Evolutionary conservation across 768 basidiomycete species (phyloP), one percentile per base, ranked within the genome.

Genomic region (Leccinum subgranulosum): DNA sequence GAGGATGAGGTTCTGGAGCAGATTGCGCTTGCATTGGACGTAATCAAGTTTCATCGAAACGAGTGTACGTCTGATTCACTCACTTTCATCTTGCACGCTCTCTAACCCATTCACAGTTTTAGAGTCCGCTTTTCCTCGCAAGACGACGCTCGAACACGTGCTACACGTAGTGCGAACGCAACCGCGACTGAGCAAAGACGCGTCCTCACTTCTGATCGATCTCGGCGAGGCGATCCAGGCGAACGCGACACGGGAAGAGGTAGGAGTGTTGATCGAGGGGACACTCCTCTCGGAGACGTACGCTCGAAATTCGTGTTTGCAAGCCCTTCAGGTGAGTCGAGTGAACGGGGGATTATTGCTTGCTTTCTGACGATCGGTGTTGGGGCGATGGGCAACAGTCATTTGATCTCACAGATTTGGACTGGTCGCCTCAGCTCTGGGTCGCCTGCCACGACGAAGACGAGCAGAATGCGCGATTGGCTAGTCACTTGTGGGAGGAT

Each of bases 361-460:
- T 2, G 14, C 43, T 6, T 34, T 36, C 14, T 15, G 31, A 33
- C n/a, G n/a, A 15, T 23, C 6, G 7, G 6, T 23, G 31, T 28
- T 23, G 7, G 15, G 15, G 17, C 5, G 28, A 49, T n/a, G 27
- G 17, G 0, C 25, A 8, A 2, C 58, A 98, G 92, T 89, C 94
- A 0, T 88, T 98, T 62, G 97, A 98, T 73, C 72, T 98, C 49
- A 98, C 95, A 0, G 96, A 98, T 49, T 70, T 93, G 36, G 94
- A 97, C 59, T 99, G 94, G 89, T 91, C 89, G 2, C 84, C 90
- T 0, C 86, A 91, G 68, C 72, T 99, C 1, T 92, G 92, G 86
- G 80, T 98, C 39, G 90, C 90, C 4, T 86, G 83, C 53, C 93
- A 98, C 63, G 97, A 98, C 58, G 86, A 84, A 53, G 88, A 90